These are phyloP conservation scores for Penicillium concentricum DNA, from an alignment of 2,329 filamentous ascomycete genomes.

Conservation along the genomic window DNA sequence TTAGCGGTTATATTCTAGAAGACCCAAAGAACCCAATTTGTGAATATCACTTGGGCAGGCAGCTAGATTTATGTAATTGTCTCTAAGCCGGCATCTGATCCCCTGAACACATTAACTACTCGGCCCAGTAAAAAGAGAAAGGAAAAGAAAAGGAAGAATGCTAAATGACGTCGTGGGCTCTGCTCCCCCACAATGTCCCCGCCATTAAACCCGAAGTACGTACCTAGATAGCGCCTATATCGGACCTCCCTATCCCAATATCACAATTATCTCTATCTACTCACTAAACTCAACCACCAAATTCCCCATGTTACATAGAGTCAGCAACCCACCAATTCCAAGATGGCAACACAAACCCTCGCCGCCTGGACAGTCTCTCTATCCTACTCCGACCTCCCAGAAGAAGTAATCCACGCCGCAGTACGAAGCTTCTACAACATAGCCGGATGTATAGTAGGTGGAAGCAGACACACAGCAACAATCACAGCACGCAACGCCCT, in stretches of 20 bases:
- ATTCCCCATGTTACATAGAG: no score
- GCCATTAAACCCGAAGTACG: neutral
- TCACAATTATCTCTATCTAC: neutral
- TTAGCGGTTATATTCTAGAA: no score
- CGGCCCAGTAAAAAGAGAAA: no score
- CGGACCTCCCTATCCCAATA: neutral
- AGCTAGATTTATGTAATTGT: no score
- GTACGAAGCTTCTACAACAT: constrained; percentile 55
- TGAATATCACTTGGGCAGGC: no score
- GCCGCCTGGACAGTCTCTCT: constrained; percentile 49
- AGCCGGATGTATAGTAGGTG: constrained; percentile 54
- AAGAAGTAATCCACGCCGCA: constrained; percentile 45
- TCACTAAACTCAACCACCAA: neutral
- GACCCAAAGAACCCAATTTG: no score
- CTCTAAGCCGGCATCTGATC: no score
- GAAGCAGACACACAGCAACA: constrained; percentile 49
- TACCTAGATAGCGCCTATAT: neutral
- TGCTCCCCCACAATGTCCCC: neutral
- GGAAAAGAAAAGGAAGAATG: no score
- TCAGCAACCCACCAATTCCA: neutral
- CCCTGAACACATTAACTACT: no score
- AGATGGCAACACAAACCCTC: constrained; percentile 15
- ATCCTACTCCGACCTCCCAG: constrained; percentile 36
- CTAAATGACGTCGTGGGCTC: neutral
- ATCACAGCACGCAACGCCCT: constrained; percentile 39